Conservation (phyloP, 148 eudicot genomes). For the Polygonum aviculare region DNA sequence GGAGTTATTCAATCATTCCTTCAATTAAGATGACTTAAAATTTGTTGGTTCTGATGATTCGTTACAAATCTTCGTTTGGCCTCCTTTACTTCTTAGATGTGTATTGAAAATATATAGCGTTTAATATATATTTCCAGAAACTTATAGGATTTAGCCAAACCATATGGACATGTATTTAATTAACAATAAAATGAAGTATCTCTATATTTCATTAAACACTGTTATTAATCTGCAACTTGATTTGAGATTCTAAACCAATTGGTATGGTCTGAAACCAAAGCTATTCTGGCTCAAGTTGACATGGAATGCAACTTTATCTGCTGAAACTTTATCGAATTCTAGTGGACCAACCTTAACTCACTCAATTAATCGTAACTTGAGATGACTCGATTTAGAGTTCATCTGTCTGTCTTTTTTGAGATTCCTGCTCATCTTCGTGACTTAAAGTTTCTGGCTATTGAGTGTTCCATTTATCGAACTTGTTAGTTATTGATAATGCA, state of each 20-base stretch:
- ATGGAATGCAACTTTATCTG: not conserved
- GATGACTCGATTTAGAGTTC: not conserved
- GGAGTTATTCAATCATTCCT: not conserved
- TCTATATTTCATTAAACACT: not conserved
- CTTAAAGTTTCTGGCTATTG: not conserved
- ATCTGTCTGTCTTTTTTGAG: not conserved
- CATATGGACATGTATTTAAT: not conserved
- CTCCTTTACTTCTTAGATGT: not conserved
- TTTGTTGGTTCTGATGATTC: not conserved
- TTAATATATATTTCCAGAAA: no score
- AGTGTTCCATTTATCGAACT: not conserved
- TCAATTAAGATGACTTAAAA: not conserved
- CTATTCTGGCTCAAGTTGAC: not conserved
- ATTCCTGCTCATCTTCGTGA: not conserved
- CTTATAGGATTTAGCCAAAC: not conserved
- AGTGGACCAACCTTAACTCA: not conserved
- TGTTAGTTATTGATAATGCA: conserved; percentile 19
- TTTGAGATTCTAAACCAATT: not conserved
- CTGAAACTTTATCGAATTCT: not conserved
- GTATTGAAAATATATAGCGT: not conserved
- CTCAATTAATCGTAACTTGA: not conserved
- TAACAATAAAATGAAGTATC: not conserved
- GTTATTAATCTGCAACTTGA: not conserved
- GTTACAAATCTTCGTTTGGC: not conserved
- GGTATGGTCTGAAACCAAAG: not conserved